Base-by-base conservation (phyloP, 805 yeast species). In the Barnettozyma sucrosica region DNA sequence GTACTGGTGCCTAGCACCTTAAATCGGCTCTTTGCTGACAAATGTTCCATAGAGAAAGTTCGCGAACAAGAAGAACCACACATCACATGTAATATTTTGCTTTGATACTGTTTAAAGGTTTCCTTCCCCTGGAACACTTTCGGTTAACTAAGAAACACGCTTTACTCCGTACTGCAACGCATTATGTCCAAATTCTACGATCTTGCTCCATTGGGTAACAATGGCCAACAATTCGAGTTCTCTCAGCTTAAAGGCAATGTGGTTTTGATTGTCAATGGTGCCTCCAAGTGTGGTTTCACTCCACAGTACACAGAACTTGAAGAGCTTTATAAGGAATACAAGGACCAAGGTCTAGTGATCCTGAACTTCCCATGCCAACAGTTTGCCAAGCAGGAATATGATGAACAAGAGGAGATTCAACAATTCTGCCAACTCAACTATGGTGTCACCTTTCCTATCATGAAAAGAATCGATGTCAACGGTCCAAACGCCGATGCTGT, bases 291-390 rank as follows among this genome's bases (percentile, higher is more conserved):
- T 66, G 85, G 85, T 4, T 82, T 82, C 72, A 83, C 93, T 30
- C 84, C 87, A 52, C 96, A 87, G 67, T 87, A 84, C 66, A 68
- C 74, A 44, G 93, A 83, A 51, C 70, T 89, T 32, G 90, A 89
- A 69, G 72, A 66, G 38, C 65, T 89, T 16, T 78, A 87, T 70
- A 68, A 81, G 51, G 81, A 82, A 62, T 85, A 83, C 69, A 68
- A 75, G 45, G 81, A 76, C 48, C 60, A 77, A 54, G 95, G 89
- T 7, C 69, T 89, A 33, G 82, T 69, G 46, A 75, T 89, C 45
- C 53, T 89, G 37, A 96, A 89, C 2, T 88, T 89, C 78, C 97
- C 97, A 46, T 85, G 96, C 68, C 86, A 87, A 68, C 96, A 89
- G 67, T 89, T 89, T 61, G 93, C 86, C 34, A 76, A 63, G 76